Evolutionary conservation across 2,329 filamentous ascomycete genomes (phyloP), one percentile per base, ranked within the genome.

Genomic region (Beauveria caledonica): DNA sequence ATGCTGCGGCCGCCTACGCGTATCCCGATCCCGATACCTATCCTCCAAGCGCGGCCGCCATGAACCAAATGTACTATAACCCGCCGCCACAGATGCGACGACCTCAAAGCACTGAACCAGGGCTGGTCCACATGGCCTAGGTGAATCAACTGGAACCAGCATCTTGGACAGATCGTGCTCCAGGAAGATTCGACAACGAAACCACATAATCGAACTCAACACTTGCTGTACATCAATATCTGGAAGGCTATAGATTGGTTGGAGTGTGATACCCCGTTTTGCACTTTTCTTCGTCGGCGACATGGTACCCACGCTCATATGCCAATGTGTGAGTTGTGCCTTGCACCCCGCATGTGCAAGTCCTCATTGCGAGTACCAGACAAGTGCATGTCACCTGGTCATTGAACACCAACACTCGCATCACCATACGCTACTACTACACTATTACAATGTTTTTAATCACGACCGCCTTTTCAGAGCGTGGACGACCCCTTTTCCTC

Each of bases 11-110:
- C 54, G 80, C 79, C 64, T 92, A 91, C 64, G 86, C 89, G 63
- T 96, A 95, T 70, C 85, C 88, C 8, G 95, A 97, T 66, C 89
- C 90, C 0, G 91, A 96, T 66, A 84, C 85, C 27, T 87, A 87
- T 63, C 81, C 81, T 40, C 80, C 83, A 54, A 80, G 81, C 44
- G 79, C 79, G 39, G 67, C 74, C 5, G 80, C 81, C 46, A 80
- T 86, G 70, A 81, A 81, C 39, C 85, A 88, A 67, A 84, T 91
- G 77, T 93, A 92, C 72, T 92, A 92, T 66, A 80, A 81, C 40
- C 85, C 84, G 63, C 81, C 84, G 6, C 81, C 71, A 9, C 71
- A 85, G 62, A 85, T 90, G 66, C 85, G 89, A 60, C 82, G 89
- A 62, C 86, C 88, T 4, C 87, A 88, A 66, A 91, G 89, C 78